Base-by-base conservation (phyloP, 73 alveolate species). In the Strombidium stylifer region DNA sequence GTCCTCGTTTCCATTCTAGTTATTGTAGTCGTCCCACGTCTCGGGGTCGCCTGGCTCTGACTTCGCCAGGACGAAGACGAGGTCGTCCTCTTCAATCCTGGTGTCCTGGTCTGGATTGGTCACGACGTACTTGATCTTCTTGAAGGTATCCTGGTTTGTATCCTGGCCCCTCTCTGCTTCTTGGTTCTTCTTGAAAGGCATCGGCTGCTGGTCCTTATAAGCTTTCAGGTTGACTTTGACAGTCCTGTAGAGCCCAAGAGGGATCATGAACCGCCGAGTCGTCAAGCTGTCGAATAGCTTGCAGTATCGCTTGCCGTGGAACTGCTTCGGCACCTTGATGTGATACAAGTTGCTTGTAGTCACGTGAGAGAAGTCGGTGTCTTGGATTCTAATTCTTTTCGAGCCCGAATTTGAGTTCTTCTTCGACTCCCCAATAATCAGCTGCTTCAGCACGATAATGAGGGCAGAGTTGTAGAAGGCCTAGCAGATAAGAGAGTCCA, bases 391-490 rank as follows among this genome's bases (percentile, higher is more conserved):
- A 50, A 40, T 56, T 14, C 23, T 37, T 6, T 7, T 21, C 18
- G 30, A 19, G 40, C 52, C 45, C 27, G 67, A 39, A 39, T 49
- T 55, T 21, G 47, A 44, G 26, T 40, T 49, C 51, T 68, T 55
- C 58, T 70, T 67, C 62, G 61, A 49, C 31, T 91, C 97, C 23
- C 99, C 98, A 2, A 94, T 91, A 8, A 94, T 75, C 58, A 94
- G 62, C 56, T 91, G 53, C 50, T 87, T 88, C 45, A 94, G 68
- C 25, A 94, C 98, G 3, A 93, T 85, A 37, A 93, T 83, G 34
- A 94, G 68, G 16, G 97, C 94, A 19, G 97, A 96, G 65, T 94
- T 94, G 67, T 94, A 94, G 73, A 79, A 91, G 10, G 98, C 93
- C 65, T 94, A 83, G 40, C 97, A 89, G 27, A 92, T 83, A 14